Conservation (phyloP, 108 stramenopile genomes). For the Nitzschia sp. region DNA sequence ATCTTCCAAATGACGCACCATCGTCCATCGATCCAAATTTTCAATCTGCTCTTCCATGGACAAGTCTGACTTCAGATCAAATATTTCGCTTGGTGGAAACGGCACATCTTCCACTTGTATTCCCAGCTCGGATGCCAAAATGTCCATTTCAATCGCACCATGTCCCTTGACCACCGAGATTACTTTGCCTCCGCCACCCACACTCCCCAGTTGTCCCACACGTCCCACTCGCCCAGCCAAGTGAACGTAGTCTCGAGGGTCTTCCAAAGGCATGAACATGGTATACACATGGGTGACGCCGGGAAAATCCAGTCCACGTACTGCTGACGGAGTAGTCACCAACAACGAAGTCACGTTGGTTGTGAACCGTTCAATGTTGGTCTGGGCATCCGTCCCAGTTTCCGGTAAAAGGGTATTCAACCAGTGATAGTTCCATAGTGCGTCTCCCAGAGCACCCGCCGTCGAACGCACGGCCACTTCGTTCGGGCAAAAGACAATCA, state of each 20-base stretch:
- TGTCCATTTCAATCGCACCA: conserved; percentile 67
- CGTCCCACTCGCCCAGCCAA: conserved; percentile 85
- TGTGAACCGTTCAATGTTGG: conserved; percentile 78
- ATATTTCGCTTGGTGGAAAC: too few relatives aligned
- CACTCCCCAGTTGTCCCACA: conserved; percentile 77
- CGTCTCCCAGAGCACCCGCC: conserved; percentile 63
- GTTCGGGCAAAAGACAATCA: conserved; percentile 80
- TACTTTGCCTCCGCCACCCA: conserved; percentile 59
- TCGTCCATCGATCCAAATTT: too few relatives aligned
- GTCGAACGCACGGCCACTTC: conserved; percentile 68
- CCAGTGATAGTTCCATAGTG: conserved; percentile 79
- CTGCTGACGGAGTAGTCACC: conserved; percentile 79
- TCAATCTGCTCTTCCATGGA: too few relatives aligned
- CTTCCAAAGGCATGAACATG: conserved; percentile 74
- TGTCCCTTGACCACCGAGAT: conserved; percentile 63
- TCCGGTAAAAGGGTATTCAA: conserved; percentile 77
- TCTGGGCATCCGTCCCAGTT: conserved; percentile 60
- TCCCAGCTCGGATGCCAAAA: conserved; percentile 60
- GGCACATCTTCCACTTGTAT: conserved; percentile 62
- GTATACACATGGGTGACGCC: conserved; percentile 82
- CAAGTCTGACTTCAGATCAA: too few relatives aligned
- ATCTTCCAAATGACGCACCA: neutral
- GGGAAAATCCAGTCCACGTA: conserved; percentile 82
- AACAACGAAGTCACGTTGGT: conserved; percentile 65
- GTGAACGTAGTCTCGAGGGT: conserved; percentile 84